Evolutionary conservation across 371 early-diverging fungal genomes (phyloP).

Genomic region (Mortierella sp.): DNA sequence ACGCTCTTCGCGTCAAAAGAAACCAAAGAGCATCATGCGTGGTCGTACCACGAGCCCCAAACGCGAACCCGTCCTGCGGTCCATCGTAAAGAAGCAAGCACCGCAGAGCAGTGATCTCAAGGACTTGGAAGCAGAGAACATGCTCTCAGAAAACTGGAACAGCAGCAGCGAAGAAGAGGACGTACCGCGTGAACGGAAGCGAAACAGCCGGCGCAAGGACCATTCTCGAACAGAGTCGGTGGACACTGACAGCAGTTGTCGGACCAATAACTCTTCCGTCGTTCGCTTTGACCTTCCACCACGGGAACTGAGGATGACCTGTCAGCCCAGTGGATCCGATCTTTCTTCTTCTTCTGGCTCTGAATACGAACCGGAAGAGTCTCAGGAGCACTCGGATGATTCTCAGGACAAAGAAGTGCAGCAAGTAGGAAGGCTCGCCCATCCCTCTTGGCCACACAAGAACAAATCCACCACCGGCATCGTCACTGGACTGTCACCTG

Average conservation of each 20-base stretch:
- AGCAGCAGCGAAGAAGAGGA: slow-evolving; percentile 20
- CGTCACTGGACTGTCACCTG: slow-evolving; percentile 36
- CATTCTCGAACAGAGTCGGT: slow-evolving; percentile 15
- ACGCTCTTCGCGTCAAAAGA: slow-evolving; percentile 9
- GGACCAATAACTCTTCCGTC: slow-evolving; percentile 24
- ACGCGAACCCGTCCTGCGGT: slow-evolving; percentile 8
- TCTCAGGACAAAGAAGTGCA: slow-evolving; percentile 19
- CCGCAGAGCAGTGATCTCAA: slow-evolving; percentile 11
- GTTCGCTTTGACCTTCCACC: slow-evolving; percentile 25
- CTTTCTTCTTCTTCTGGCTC: not conserved
- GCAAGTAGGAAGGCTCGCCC: slow-evolving; percentile 12
- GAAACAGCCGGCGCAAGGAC: slow-evolving; percentile 4
- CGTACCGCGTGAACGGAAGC: not conserved
- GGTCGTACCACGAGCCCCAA: slow-evolving; percentile 32
- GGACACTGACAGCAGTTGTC: slow-evolving; percentile 31
- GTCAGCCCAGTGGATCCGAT: slow-evolving; percentile 10
- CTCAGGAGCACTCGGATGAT: slow-evolving; percentile 7
- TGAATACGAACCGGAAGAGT: slow-evolving; percentile 6
- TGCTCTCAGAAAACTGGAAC: slow-evolving; percentile 38
- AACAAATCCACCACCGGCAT: slow-evolving; percentile 36
- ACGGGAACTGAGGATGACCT: slow-evolving; percentile 2
- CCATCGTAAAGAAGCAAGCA: slow-evolving; percentile 6
- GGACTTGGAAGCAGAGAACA: slow-evolving; percentile 30
- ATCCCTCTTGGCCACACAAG: slow-evolving; percentile 34
- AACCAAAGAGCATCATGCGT: not conserved